Evolutionary conservation across 768 basidiomycete species (phyloP).

Genomic region (Auricularia cornea): DNA sequence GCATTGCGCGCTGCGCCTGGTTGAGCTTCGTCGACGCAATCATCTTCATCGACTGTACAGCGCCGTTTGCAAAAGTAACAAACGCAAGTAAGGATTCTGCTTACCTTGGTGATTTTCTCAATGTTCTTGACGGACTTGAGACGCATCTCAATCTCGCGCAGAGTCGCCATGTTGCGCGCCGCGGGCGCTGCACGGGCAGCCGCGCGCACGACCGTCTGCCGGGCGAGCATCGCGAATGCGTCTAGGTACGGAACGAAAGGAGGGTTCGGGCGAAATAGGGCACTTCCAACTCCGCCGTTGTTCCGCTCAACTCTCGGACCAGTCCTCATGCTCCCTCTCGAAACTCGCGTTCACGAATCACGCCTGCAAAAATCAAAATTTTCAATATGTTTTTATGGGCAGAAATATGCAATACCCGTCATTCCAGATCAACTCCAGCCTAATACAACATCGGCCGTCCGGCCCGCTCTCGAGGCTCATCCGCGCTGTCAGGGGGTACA

Average conservation of each 20-base stretch:
- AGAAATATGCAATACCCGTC: too few species aligned
- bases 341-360: too few species aligned
- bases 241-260: not conserved
- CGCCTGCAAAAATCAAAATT: too few species aligned
- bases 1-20: constrained; percentile 93
- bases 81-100: not conserved
- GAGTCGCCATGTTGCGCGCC: constrained; percentile 90
- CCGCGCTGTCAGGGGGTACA: too few species aligned
- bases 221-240: constrained; percentile 37
- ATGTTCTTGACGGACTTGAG: constrained; percentile 96
- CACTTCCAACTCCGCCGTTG: constrained; percentile 3
- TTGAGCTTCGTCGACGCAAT: constrained; percentile 96
- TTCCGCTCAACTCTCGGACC: too few species aligned
- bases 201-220: constrained; percentile 37
- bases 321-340: too few species aligned
- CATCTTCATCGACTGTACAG: constrained; percentile 89
- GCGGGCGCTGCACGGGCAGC: constrained; percentile 30
- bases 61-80: not conserved
- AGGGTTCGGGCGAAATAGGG: not conserved
- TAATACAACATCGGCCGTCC: too few species aligned
- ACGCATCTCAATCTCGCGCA: constrained; percentile 94
- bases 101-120: constrained; percentile 98
- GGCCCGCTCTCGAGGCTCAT: too few species aligned
- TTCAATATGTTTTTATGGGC: too few species aligned
- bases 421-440: too few species aligned